Conservation (phyloP, 2,329 filamentous ascomycete species). For the Chaetomiaceae sp. region DNA sequence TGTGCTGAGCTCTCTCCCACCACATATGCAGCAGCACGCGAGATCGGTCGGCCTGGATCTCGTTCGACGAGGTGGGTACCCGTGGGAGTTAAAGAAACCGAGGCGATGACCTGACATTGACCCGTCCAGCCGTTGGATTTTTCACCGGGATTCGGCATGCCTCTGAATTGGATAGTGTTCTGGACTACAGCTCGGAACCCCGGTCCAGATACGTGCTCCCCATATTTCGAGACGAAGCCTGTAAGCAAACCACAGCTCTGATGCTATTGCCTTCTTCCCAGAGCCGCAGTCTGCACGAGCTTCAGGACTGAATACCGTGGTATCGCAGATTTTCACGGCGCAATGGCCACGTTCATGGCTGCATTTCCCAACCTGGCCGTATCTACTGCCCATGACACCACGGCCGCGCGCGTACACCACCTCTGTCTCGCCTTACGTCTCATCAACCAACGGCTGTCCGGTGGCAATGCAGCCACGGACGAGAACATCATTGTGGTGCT, state of each 20-base stretch:
- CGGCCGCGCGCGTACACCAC: constrained; percentile 21
- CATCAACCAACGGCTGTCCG: constrained; percentile 27
- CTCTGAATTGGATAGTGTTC: constrained; percentile 1
- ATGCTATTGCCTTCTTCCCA: not conserved
- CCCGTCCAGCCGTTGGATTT: constrained; percentile 7
- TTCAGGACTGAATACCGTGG: not conserved
- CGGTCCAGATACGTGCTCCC: constrained; percentile 1
- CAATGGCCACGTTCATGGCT: constrained; percentile 20
- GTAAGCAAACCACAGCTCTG: constrained; percentile 19
- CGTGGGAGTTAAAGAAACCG: no score
- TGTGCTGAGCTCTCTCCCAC: no score
- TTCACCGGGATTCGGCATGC: constrained; percentile 3
- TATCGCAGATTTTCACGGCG: constrained; percentile 27
- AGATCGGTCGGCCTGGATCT: no score
- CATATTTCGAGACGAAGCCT: constrained; percentile 23
- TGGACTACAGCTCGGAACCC: constrained; percentile 5
- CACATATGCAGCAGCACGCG: no score
- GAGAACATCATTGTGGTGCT: constrained; percentile 26
- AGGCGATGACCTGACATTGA: no score
- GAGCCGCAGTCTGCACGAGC: not conserved
- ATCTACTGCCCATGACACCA: not conserved
- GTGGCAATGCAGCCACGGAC: constrained; percentile 23
- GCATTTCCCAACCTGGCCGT: not conserved
- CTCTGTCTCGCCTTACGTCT: constrained; percentile 24
- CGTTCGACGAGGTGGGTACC: no score